Percentiles rank a stretch among this genome's conserved stretches.
phyloP scores from a whole-genome alignment of 495 filamentous ascomycete species.

The Aspergillus asperescens region DNA sequence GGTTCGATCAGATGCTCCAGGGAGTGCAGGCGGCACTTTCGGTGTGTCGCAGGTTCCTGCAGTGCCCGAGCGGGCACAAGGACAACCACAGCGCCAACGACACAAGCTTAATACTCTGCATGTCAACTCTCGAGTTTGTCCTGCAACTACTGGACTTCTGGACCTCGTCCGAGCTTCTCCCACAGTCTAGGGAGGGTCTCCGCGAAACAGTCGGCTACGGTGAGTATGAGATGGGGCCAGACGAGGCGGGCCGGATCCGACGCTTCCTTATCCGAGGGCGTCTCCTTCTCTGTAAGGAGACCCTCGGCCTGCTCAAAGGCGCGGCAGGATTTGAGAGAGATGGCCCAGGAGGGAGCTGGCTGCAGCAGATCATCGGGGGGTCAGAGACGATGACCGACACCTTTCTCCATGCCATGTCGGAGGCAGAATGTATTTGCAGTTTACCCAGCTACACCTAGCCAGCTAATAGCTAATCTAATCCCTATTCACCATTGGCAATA shows the following conservation, averaged over 20 bases:
- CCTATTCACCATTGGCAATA: background rate
- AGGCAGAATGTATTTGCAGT: slow-evolving; percentile 31
- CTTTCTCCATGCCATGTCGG: slow-evolving; percentile 29
- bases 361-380: slow-evolving; percentile 33
- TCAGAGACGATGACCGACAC: slow-evolving; percentile 32
- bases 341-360: slow-evolving; percentile 18
- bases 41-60: slow-evolving; percentile 33
- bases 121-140: slow-evolving; percentile 31
- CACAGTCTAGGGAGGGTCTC: background rate
- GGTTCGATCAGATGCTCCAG: slow-evolving; percentile 39
- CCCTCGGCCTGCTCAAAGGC: slow-evolving; percentile 25
- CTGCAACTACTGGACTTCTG: slow-evolving; percentile 37
- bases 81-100: slow-evolving; percentile 30
- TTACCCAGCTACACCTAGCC: background rate
- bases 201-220: slow-evolving; percentile 31
- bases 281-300: slow-evolving; percentile 29
- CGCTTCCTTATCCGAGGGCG: slow-evolving; percentile 29
- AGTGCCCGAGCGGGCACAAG: slow-evolving; percentile 35
- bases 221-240: slow-evolving; percentile 34
- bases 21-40: slow-evolving; percentile 31
- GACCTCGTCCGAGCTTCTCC: slow-evolving; percentile 27
- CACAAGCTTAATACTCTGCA: slow-evolving; percentile 28
- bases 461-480: slow-evolving; percentile 2
- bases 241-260: slow-evolving; percentile 33
- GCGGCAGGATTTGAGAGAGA: background rate